Conservation (phyloP, 768 basidiomycete species). For the Lentinus brumalis region DNA sequence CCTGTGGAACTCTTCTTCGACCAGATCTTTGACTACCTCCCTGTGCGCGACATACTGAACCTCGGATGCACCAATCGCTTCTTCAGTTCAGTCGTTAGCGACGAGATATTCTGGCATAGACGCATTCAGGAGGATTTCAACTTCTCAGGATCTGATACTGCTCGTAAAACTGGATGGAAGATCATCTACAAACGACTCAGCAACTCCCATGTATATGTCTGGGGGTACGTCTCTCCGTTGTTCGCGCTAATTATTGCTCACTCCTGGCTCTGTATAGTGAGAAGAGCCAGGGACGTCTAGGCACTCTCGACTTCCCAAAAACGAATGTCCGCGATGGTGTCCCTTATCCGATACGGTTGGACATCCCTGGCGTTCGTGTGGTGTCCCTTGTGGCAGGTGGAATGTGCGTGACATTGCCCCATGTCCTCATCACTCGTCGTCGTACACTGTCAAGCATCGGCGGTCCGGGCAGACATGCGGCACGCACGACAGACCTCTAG, state of each 20-base stretch:
- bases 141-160: constrained; percentile 71
- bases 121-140: constrained; percentile 74
- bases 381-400: constrained; percentile 80
- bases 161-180: constrained; percentile 78
- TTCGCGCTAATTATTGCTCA: background rate
- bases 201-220: constrained; percentile 51
- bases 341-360: constrained; percentile 66
- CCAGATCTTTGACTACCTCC: constrained; percentile 61
- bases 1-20: constrained; percentile 82
- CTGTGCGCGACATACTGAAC: constrained; percentile 54
- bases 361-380: constrained; percentile 60
- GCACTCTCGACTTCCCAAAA: constrained; percentile 42
- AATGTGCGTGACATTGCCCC: constrained; percentile 52
- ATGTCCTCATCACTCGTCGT: too few species aligned
- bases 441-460: too few species aligned
- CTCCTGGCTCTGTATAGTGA: constrained; percentile 45
- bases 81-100: constrained; percentile 61
- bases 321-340: constrained; percentile 42
- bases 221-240: constrained; percentile 54
- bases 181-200: constrained; percentile 73
- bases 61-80: constrained; percentile 65
- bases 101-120: constrained; percentile 81
- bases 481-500: too few species aligned
- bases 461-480: too few species aligned
- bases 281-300: constrained; percentile 63